These are phyloP conservation scores for Cladosporium phlei DNA, from an alignment of 2,329 filamentous ascomycete genomes.

Conservation along the genomic window DNA sequence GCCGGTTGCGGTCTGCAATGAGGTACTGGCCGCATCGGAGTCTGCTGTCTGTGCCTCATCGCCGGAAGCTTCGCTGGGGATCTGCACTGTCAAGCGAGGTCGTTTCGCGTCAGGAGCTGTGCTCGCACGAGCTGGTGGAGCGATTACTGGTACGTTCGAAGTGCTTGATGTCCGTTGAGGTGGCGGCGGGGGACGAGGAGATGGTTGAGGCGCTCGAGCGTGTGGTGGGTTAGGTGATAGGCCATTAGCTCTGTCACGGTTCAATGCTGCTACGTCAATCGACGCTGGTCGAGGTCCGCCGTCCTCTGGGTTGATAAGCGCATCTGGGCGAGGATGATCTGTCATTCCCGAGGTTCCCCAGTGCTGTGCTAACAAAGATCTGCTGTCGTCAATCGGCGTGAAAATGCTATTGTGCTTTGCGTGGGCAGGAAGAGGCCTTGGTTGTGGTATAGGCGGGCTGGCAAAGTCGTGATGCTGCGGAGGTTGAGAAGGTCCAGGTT, in stretches of 20 bases:
- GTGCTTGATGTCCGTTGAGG: conserved; percentile 52
- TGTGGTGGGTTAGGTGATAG: conserved; percentile 48
- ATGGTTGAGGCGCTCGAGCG: conserved; percentile 29
- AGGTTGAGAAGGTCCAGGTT: conserved; percentile 41
- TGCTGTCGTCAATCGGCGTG: conserved; percentile 90
- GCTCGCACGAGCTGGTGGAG: conserved; percentile 72
- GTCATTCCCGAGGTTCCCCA: conserved; percentile 54
- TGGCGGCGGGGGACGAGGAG: conserved; percentile 31
- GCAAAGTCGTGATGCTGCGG: conserved; percentile 44
- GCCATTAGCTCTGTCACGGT: conserved; percentile 43
- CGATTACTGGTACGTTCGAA: conserved; percentile 64
- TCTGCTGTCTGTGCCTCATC: conserved; percentile 71
- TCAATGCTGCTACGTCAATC: conserved; percentile 57
- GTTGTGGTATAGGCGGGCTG: conserved; percentile 54
- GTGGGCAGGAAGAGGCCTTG: conserved; percentile 56
- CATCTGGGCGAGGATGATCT: conserved; percentile 29
- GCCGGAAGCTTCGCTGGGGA: conserved; percentile 77
- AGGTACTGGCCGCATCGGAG: conserved; percentile 56
- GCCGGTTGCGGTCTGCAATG: conserved; percentile 48
- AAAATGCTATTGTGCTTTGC: conserved; percentile 87
- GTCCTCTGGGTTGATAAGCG: conserved; percentile 39
- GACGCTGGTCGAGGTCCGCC: conserved; percentile 55
- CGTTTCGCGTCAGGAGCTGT: conserved; percentile 69
- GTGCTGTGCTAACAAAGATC: conserved; percentile 82
- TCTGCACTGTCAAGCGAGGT: conserved; percentile 86